phyloP scores from a whole-genome alignment of 2,329 filamentous ascomycete species.

The Fusarium stilboides region DNA sequence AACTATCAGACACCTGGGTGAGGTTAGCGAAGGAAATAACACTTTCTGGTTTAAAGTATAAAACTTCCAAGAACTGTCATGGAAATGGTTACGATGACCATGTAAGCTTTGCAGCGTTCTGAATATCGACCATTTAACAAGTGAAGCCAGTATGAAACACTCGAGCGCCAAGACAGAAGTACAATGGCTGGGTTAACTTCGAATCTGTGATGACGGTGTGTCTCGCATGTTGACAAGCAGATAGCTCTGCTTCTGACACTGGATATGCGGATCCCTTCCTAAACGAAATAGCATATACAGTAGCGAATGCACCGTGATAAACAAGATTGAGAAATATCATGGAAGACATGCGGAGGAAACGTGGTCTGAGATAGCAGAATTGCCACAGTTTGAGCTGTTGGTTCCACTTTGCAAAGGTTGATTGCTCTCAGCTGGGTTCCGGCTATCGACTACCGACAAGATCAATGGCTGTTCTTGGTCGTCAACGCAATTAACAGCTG shows the following conservation, averaged over 20 bases:
- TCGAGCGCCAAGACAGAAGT: neutral
- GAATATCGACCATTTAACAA: neutral
- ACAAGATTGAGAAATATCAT: neutral
- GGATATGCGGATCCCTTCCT: slow-evolving; percentile 7
- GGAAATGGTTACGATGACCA: neutral
- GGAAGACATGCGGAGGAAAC: neutral
- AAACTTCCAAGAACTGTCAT: neutral
- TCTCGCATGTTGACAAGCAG: slow-evolving; percentile 6
- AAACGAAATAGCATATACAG: slow-evolving; percentile 4
- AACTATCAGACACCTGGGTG: slow-evolving; percentile 33
- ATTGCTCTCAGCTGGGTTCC: neutral
- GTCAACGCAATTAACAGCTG: neutral
- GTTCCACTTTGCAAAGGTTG: slow-evolving; percentile 7
- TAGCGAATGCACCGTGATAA: neutral
- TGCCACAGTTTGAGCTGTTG: neutral
- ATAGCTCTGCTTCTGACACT: slow-evolving; percentile 2
- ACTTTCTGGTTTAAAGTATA: neutral
- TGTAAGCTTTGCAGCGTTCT: neutral
- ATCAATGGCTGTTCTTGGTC: neutral
- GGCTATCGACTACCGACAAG: slow-evolving; percentile 10
- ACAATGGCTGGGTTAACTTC: neutral
- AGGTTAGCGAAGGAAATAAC: slow-evolving; percentile 9
- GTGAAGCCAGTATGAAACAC: neutral
- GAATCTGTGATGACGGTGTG: neutral
- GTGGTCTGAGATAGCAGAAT: neutral